phyloP scores from a whole-genome alignment of 768 basidiomycete species.

The Rhodosporidiobolus odoratus region DNA sequence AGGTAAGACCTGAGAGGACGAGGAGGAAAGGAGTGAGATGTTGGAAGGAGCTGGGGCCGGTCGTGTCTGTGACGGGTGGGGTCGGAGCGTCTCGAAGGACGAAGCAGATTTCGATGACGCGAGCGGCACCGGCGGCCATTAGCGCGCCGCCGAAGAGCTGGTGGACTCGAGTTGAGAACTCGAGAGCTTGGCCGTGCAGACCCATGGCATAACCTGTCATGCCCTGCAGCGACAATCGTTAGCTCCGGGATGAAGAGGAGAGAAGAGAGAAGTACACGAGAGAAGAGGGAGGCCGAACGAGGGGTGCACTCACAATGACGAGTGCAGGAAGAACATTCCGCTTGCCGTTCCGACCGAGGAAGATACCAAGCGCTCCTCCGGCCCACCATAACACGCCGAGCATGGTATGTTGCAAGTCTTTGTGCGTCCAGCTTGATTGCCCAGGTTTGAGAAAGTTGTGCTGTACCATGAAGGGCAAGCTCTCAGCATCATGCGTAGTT shows the following conservation, averaged over 20 bases:
- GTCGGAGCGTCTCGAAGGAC: constrained; percentile 50
- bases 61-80: background rate
- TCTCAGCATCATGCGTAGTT: too few relatives aligned
- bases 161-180: constrained; percentile 81
- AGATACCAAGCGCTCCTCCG: constrained; percentile 82
- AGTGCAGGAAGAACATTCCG: constrained; percentile 73
- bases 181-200: constrained; percentile 55
- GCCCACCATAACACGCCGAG: constrained; percentile 81
- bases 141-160: constrained; percentile 76
- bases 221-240: constrained; percentile 52
- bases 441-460: constrained; percentile 53
- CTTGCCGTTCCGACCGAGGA: constrained; percentile 69
- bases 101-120: constrained; percentile 80
- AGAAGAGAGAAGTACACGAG: background rate
- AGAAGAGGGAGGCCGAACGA: too few relatives aligned
- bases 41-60: constrained; percentile 54
- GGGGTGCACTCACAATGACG: constrained; percentile 60
- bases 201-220: constrained; percentile 94
- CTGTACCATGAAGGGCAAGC: constrained; percentile 12
- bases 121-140: constrained; percentile 71
- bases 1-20: constrained; percentile 61
- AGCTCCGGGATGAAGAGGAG: background rate
- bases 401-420: constrained; percentile 78
- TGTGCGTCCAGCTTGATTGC: constrained; percentile 72
- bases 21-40: constrained; percentile 81